Evolutionary conservation across 2,329 filamentous ascomycete species (phyloP).

Genomic region (Trichoderma sp.): DNA sequence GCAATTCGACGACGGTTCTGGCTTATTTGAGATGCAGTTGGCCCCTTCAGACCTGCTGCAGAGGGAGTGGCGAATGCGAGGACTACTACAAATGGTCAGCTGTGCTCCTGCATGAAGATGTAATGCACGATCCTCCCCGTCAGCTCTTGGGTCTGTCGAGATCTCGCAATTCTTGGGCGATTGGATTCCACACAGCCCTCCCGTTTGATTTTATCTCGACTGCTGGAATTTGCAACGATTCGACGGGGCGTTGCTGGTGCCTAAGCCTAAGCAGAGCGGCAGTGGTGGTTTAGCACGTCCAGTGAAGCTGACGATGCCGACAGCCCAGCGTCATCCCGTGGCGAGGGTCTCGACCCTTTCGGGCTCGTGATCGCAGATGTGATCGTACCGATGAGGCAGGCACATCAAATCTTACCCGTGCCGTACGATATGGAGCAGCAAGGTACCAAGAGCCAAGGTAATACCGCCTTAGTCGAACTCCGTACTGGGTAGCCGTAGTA

Average conservation of each 20-base stretch:
- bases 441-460: not conserved
- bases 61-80: not conserved
- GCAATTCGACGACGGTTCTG: not conserved
- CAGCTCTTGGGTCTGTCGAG: not conserved
- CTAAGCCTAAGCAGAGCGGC: not conserved
- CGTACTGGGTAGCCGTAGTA: not conserved
- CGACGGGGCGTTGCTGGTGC: not conserved
- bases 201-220: not conserved
- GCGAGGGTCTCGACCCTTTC: not conserved
- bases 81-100: constrained; percentile 8
- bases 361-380: constrained; percentile 13
- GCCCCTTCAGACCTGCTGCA: not conserved
- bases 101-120: constrained; percentile 11
- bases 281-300: not conserved
- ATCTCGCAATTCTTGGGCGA: not conserved
- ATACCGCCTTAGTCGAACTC: not conserved
- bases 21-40: not conserved
- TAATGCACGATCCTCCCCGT: constrained; percentile 9
- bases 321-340: not conserved
- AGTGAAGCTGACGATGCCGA: not conserved
- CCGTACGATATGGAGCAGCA: constrained; percentile 5
- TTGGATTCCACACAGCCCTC: not conserved
- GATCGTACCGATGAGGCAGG: constrained; percentile 16
- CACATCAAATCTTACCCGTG: constrained; percentile 12
- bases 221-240: not conserved